phyloP scores from a whole-genome alignment of 345 rosid genomes.

The Euphorbia tirucalli region DNA sequence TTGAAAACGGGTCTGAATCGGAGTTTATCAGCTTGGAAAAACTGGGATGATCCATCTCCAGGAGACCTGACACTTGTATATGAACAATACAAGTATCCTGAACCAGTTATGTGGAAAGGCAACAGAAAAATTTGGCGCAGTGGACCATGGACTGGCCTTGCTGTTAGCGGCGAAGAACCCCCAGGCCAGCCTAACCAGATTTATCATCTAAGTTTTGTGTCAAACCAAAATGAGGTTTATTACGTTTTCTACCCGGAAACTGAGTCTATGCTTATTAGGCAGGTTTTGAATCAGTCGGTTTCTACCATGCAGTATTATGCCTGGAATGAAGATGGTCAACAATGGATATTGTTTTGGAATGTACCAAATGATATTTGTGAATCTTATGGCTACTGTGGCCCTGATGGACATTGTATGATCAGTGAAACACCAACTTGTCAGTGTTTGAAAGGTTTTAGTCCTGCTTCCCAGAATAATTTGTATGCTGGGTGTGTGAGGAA shows the following conservation, averaged over 20 bases:
- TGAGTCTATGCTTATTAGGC: neutral
- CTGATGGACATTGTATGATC: constrained; percentile 2
- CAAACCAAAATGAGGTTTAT: neutral
- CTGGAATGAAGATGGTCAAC: constrained; percentile 4
- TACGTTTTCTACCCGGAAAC: neutral
- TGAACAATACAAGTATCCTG: neutral
- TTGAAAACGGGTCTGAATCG: neutral
- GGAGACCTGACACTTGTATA: neutral
- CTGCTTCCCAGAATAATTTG: constrained; percentile 11
- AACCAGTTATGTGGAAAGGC: neutral
- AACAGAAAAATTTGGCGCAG: neutral
- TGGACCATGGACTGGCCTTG: constrained; percentile 26
- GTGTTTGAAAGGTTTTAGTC: constrained; percentile 19
- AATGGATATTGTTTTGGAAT: neutral
- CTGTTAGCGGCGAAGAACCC: neutral
- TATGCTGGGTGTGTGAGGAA: constrained; percentile 19
- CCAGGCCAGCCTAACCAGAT: neutral
- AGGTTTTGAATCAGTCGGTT: constrained; percentile 1
- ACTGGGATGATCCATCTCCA: constrained; percentile 22
- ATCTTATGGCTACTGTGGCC: constrained; percentile 20
- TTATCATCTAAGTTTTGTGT: neutral
- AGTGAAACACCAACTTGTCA: constrained; percentile 3
- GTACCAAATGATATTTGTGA: constrained; percentile 14
- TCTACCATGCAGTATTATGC: neutral
- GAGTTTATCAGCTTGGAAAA: constrained; percentile 9